These are phyloP conservation scores for Circinella minor DNA, from an alignment of 371 early-diverging fungal genomes.

Conservation along the genomic window DNA sequence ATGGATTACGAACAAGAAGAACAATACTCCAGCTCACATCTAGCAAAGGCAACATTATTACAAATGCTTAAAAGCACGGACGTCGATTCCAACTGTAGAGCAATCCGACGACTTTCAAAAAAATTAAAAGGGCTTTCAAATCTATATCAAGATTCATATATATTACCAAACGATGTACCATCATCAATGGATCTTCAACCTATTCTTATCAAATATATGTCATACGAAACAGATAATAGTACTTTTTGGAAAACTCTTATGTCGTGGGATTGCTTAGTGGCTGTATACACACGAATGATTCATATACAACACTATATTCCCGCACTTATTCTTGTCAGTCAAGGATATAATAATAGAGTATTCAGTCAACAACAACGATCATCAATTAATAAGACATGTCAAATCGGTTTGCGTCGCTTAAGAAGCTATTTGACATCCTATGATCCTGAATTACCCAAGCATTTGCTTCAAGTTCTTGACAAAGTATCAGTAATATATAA, in stretches of 20 bases:
- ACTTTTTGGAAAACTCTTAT: slow-evolving; percentile 28
- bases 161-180: slow-evolving; percentile 30
- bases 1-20: neutral
- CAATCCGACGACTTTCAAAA: slow-evolving; percentile 17
- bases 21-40: neutral
- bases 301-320: slow-evolving; percentile 29
- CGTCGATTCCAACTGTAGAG: slow-evolving; percentile 18
- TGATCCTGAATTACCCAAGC: slow-evolving; percentile 28
- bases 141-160: neutral
- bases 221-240: slow-evolving; percentile 7
- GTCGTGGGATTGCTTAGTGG: slow-evolving; percentile 41
- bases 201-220: slow-evolving; percentile 22
- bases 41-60: slow-evolving; percentile 16
- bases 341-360: neutral
- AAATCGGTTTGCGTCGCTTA: slow-evolving; percentile 25
- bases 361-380: neutral
- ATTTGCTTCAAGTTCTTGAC: slow-evolving; percentile 19
- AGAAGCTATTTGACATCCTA: slow-evolving; percentile 29
- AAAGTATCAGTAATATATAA: neutral
- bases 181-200: slow-evolving; percentile 24
- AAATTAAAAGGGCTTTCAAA: slow-evolving; percentile 14
- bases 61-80: slow-evolving; percentile 27
- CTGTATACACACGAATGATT: slow-evolving; percentile 31
- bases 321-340: slow-evolving; percentile 1
- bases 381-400: neutral